Base-by-base conservation (phyloP, 2,329 filamentous ascomycete genomes). In the Arthrobotrys iridis region DNA sequence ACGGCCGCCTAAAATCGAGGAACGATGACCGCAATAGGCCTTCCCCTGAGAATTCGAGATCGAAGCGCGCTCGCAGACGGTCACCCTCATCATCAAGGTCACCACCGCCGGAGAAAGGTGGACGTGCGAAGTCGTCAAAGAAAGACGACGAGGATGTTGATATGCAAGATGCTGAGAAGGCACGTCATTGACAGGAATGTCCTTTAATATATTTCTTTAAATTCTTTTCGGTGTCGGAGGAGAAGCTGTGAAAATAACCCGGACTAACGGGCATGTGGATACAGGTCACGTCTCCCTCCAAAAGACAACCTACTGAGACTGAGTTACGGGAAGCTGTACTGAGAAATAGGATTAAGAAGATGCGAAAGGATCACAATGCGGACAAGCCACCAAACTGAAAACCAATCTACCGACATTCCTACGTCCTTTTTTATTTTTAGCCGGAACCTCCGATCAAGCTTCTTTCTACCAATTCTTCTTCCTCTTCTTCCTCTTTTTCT, bases 111-210 rank as follows among this genome's bases (percentile, higher is more conserved):
- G 70, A 62, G 8, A 67, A 74, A 37, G 63, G 62, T 40, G 35
- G 60, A 5, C 52, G 60, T 20, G 33, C 55, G 8, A 74, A 67
- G 15, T 24, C 70, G 11, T 62, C 62, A 7, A 66, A 41, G 33
- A 74, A 58, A 20, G 18, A 41, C n/a, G 62, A 74, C n/a, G 70
- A 67, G 13, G 70, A 74, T 67, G 52, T 74, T 15, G 63, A 74
- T 57, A 74, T 74, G 70, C 55, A 74, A 67, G 70, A 74, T 67
- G 70, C 70, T 67, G 70, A 74, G 70, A 74, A 74, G 70, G 70
- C 70, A 74, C 70, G 70, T 74, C 63, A 74, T 66, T 74, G 70
- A 74, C 55, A 66, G 70, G 55, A 74, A 74, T 74, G 62, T 73
- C 68, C 68, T 26, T 57, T 33, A 28, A n/a, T 22, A 46, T 57